These are phyloP conservation scores for Arthrobotrys conoides DNA, from an alignment of 2,329 filamentous ascomycete genomes.

Conservation along the genomic window DNA sequence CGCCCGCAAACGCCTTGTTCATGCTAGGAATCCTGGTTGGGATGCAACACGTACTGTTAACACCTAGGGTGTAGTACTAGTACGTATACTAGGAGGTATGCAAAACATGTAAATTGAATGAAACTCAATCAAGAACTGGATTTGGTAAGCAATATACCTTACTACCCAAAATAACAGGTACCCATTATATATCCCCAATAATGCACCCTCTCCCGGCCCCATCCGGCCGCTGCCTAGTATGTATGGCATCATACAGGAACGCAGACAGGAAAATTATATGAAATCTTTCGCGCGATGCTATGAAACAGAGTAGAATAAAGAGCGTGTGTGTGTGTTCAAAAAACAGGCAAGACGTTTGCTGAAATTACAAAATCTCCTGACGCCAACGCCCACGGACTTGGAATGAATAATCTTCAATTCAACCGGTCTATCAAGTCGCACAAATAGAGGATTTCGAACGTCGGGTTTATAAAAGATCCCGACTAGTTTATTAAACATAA, in stretches of 20 bases:
- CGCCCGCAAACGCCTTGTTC: constrained; percentile 18
- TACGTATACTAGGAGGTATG: too few species aligned
- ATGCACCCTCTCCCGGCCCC: not conserved
- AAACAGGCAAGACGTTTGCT: constrained; percentile 24
- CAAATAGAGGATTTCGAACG: constrained; percentile 10
- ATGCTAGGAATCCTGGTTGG: too few species aligned
- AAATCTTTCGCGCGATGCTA: constrained; percentile 30
- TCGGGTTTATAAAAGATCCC: not conserved
- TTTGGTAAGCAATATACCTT: too few species aligned
- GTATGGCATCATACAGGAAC: constrained; percentile 8
- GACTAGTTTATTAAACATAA: constrained; percentile 21
- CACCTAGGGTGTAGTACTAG: too few species aligned
- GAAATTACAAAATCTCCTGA: constrained; percentile 48
- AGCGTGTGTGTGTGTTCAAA: constrained; percentile 9
- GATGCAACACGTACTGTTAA: too few species aligned
- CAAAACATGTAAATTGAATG: too few species aligned
- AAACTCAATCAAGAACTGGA: not conserved
- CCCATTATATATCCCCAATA: constrained; percentile 4
- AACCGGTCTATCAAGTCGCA: constrained; percentile 39
- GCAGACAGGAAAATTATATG: constrained; percentile 19
- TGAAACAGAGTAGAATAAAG: constrained; percentile 20
- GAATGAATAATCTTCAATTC: constrained; percentile 36
- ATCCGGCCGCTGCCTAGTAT: not conserved
- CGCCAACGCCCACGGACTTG: constrained; percentile 51
- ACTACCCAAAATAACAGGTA: too few species aligned